Evolutionary conservation across 768 basidiomycete genomes (phyloP), one percentile per base, ranked within the genome.

Genomic region (Mycena floridula): DNA sequence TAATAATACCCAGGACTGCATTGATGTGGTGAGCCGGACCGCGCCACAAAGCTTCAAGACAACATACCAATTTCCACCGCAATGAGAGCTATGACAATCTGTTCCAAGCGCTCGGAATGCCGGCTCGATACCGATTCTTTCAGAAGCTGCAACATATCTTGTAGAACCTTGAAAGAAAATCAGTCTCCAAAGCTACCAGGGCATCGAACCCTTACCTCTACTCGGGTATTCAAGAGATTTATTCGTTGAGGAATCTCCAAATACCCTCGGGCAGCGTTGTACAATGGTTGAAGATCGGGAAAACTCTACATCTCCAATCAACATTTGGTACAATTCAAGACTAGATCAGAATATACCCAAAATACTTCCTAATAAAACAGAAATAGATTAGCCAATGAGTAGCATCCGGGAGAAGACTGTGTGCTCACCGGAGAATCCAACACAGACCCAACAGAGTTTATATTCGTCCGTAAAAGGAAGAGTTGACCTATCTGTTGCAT

Each of bases 401-500:
- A 39, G 23, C n/a, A 22, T 39, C 9, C 23, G 38, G 2, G n/a
- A 15, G 22, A 15, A 28, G 15, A 12, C 7, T 28, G 36, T 40
- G 39, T 26, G 73, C 86, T 55, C 60, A 90, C 89, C 22, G 93
- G 93, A 25, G 92, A 91, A 70, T 97, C 93, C 36, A 97, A 69
- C n/a, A 96, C 93, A 25, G 92, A 94, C 38, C 94, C 94, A 43
- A 96, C 93, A 37, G 91, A 86, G 54, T 93, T 92, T 54, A 96
- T 94, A 59, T 92, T 94, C 43, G 94, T 91, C 50, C 94, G 75
- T 53, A 96, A 69, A 28, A 97, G 81, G 66, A 97, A 97, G 32
- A 97, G 70, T 54, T 92, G 88, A 36, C 94, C 94, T 50, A 95
- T 97, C 64, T 96, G 90, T 59, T 89, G 87, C 94, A 97, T 95